Base-by-base conservation (phyloP, 495 filamentous ascomycete genomes). In the Penicillium atrosanguineum region DNA sequence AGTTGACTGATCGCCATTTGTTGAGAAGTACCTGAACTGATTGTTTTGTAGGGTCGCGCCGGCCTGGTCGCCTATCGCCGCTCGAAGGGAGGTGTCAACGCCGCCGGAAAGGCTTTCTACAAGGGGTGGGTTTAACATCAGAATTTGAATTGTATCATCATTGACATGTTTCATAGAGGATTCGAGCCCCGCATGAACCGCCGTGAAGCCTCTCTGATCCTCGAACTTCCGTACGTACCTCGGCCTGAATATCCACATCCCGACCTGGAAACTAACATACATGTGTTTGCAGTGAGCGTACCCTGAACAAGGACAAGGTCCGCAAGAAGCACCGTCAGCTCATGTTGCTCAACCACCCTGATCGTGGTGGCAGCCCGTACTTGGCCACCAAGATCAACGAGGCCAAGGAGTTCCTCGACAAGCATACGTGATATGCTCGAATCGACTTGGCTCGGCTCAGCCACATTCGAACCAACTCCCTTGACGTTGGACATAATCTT, bases 271-370 rank as follows among this genome's bases (percentile, higher is more conserved):
- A 46, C 62, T 69, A 61, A 70, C 55, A 14, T 11, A 6, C 8
- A 44, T 1, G 3, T 9, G n/a, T 39, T 26, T 1, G 25, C 7
- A 97, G 93, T 47, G 94, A 97, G 69, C 82, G 90, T 43, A 83
- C 83, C 55, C 57, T 96, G 60, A 91, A 84, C 48, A 96, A 95
- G 74, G 90, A 96, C 38, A 91, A 93, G 59, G 79, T 99, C 44
- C 89, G 94, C 63, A 97, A 97, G 78, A 91, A 93, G 59, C 94
- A 99, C 76, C 85, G 94, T 31, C 90, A 88, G 54, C 85, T 97
- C 46, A 99, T 99, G 94, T 82, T 99, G 47, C 77, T 95, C 55
- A 99, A 99, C 75, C 94, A 99, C 73, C 94, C 94, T 28, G 94
- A 99, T 73, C 89, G 94, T 56, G 94, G 94, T 47, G 94, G 94